Percentiles rank a stretch among this genome's conserved stretches.
phyloP scores from a whole-genome alignment of 441 rosid species.

The Lepidium campestre region DNA sequence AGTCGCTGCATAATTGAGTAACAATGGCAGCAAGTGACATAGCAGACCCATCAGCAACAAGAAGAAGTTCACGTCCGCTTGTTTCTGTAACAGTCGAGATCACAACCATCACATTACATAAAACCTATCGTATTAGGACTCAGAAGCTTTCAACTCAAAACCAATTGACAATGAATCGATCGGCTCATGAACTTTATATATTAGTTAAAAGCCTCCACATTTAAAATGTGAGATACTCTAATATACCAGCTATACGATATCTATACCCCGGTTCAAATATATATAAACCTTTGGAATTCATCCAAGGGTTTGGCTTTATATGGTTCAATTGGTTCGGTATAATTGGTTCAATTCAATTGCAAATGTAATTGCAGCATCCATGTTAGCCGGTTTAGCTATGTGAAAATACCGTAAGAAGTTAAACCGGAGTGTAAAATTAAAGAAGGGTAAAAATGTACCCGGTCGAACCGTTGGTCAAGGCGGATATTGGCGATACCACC shows the following conservation, averaged over 20 bases:
- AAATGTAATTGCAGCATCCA: neutral
- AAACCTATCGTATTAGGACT: too few relatives aligned
- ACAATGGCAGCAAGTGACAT: conserved; percentile 63
- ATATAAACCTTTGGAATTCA: too few relatives aligned
- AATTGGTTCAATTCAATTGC: neutral
- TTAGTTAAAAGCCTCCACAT: too few relatives aligned
- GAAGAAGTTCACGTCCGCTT: conserved; percentile 73
- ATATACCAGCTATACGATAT: too few relatives aligned
- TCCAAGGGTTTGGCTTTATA: neutral
- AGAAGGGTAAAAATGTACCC: conserved; percentile 29
- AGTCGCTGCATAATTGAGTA: conserved; percentile 36
- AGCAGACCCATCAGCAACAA: conserved; percentile 62
- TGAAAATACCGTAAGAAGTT: neutral
- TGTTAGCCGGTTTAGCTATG: neutral
- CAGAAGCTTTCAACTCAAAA: too few relatives aligned
- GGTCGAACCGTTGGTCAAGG: conserved; percentile 49
- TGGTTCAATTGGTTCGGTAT: neutral
- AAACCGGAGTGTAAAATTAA: neutral
- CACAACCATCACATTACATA: neutral
- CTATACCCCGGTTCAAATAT: too few relatives aligned
- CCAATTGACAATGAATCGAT: too few relatives aligned
- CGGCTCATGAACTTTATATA: too few relatives aligned
- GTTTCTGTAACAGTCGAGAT: conserved; percentile 45
- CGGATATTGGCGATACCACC: conserved; percentile 56
- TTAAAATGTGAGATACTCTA: too few relatives aligned